Conservation (phyloP, 305 asterid species). For the Stenogyne calaminthoides region DNA sequence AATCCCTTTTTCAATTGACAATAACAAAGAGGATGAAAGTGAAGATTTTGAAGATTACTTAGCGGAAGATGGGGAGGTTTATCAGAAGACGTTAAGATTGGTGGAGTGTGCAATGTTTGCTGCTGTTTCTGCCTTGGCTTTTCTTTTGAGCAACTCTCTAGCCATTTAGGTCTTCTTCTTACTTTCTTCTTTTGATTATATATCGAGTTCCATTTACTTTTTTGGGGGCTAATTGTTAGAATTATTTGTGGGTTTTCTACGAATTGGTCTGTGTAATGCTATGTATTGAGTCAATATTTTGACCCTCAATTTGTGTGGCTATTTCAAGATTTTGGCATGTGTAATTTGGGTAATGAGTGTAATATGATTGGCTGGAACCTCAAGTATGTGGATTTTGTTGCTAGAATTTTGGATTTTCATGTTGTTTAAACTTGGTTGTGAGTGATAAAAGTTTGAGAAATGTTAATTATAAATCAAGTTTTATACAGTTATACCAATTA, state of each 20-base stretch:
- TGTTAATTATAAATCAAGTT: not conserved
- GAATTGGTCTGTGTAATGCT: slow-evolving; percentile 1
- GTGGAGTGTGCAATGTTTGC: slow-evolving; percentile 97
- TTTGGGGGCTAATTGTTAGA: not conserved
- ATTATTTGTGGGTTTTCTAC: not conserved
- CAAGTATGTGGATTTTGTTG: not conserved
- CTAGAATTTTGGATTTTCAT: not conserved
- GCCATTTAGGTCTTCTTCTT: slow-evolving; percentile 71
- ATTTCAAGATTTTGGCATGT: not conserved
- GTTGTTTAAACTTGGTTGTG: not conserved
- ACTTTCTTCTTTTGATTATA: not conserved
- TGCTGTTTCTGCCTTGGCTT: slow-evolving; percentile 88
- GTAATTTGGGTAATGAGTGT: slow-evolving; percentile 4
- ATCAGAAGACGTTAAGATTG: slow-evolving; percentile 76
- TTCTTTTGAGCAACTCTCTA: slow-evolving; percentile 89
- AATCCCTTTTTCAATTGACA: slow-evolving; percentile 34
- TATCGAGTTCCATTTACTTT: not conserved
- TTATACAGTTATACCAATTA: not conserved
- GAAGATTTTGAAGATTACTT: slow-evolving; percentile 70
- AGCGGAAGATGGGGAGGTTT: slow-evolving; percentile 84
- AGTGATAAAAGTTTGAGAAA: not conserved
- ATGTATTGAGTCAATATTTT: not conserved
- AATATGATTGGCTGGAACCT: not conserved
- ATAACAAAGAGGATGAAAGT: slow-evolving; percentile 39
- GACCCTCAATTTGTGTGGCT: not conserved